These are phyloP conservation scores for Zasmidium cellare DNA, from an alignment of 2,329 filamentous ascomycete genomes.

Conservation along the genomic window DNA sequence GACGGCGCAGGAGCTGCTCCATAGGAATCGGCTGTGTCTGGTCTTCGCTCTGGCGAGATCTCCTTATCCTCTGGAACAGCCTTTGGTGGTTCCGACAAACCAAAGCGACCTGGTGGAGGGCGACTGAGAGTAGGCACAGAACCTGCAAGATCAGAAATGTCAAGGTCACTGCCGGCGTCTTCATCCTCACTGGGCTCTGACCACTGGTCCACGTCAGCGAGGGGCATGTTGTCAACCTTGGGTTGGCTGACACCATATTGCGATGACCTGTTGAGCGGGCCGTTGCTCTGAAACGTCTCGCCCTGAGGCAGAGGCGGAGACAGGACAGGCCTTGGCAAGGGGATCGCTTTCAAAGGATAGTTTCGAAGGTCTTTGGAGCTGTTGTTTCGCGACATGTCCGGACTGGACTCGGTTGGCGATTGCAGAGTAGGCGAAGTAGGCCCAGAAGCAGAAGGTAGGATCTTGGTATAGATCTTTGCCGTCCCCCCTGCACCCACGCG, in stretches of 20 bases:
- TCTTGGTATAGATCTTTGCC: slow-evolving; percentile 9
- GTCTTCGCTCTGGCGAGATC: slow-evolving; percentile 35
- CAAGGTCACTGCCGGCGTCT: slow-evolving; percentile 20
- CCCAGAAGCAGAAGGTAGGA: slow-evolving; percentile 16
- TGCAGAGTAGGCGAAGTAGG: slow-evolving; percentile 28
- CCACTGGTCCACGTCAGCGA: slow-evolving; percentile 28
- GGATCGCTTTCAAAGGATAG: slow-evolving; percentile 34
- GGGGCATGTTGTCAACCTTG: slow-evolving; percentile 14
- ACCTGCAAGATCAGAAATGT: slow-evolving; percentile 28
- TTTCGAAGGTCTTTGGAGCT: slow-evolving; percentile 27
- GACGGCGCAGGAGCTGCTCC: slow-evolving; percentile 35
- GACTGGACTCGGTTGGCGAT: slow-evolving; percentile 27
- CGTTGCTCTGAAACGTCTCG: slow-evolving; percentile 23
- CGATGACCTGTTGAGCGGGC: slow-evolving; percentile 35
- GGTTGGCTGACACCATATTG: slow-evolving; percentile 35
- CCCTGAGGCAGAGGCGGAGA: slow-evolving; percentile 30
- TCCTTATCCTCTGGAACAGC: slow-evolving; percentile 37
- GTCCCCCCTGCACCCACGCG: slow-evolving; percentile 5
- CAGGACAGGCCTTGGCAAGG: slow-evolving; percentile 33
- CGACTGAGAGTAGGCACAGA: slow-evolving; percentile 27
- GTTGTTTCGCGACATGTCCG: slow-evolving; percentile 24
- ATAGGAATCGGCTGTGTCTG: slow-evolving; percentile 32
- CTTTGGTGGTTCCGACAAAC: slow-evolving; percentile 33
- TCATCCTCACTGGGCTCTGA: slow-evolving; percentile 32
- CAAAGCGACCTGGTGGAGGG: slow-evolving; percentile 31